Evolutionary conservation across 2,329 filamentous ascomycete species (phyloP).

Genomic region (Dothistroma pini): DNA sequence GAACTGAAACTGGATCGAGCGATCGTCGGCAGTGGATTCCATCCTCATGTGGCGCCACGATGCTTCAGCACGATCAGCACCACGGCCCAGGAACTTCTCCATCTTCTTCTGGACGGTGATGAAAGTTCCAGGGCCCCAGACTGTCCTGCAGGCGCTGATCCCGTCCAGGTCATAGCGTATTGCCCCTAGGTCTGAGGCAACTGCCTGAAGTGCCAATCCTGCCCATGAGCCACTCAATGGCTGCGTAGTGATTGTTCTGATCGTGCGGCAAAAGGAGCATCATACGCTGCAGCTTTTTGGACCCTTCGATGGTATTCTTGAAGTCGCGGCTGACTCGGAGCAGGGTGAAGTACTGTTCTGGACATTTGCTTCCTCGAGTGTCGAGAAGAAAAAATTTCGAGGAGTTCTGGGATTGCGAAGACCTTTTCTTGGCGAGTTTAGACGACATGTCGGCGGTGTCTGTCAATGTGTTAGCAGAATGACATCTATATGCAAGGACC

Average conservation of each 20-base stretch:
- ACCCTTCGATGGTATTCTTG: background rate
- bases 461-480: no score
- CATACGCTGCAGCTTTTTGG: background rate
- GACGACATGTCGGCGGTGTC: no score
- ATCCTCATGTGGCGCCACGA: background rate
- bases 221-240: background rate
- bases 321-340: background rate
- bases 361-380: background rate
- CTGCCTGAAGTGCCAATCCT: no score
- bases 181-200: background rate
- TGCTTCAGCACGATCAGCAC: background rate
- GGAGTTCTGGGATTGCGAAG: background rate
- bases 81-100: background rate
- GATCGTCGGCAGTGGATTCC: background rate
- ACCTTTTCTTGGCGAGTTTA: background rate
- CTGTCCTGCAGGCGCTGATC: no score
- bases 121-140: no score
- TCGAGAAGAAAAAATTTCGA: background rate
- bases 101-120: background rate
- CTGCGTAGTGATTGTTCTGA: background rate
- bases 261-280: background rate
- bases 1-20: background rate
- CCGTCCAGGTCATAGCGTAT: background rate
- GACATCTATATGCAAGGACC: no score
- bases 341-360: background rate